Percentiles rank a stretch among this genome's conserved stretches.
Conservation (phyloP, 129 eudicot species). For the Tanacetum coccineum region DNA sequence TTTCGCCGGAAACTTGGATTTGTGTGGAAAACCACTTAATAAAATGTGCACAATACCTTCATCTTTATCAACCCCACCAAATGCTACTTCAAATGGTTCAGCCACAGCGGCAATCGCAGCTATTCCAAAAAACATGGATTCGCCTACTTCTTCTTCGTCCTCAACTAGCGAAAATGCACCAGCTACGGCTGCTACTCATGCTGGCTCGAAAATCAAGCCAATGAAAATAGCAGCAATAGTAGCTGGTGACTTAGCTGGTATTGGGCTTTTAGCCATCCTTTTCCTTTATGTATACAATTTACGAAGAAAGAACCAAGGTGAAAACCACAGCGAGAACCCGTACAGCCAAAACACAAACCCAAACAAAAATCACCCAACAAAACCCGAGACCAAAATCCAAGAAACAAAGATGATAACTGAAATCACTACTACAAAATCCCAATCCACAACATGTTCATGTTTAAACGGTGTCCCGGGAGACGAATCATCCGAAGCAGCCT, state of each 20-base stretch:
- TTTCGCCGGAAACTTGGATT: constrained; percentile 64
- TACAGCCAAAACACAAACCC: neutral
- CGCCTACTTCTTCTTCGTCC: constrained; percentile 30
- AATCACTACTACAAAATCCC: constrained; percentile 1
- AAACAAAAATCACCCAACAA: constrained; percentile 1
- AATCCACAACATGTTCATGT: constrained; percentile 46
- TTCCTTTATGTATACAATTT: constrained; percentile 48
- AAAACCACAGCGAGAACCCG: too few species aligned
- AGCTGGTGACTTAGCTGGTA: constrained; percentile 71
- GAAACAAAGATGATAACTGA: constrained; percentile 22
- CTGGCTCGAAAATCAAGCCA: constrained; percentile 52
- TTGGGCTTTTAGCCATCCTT: constrained; percentile 54
- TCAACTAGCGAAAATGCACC: constrained; percentile 24
- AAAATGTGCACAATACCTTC: constrained; percentile 71
- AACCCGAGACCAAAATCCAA: constrained; percentile 17
- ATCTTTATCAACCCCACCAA: constrained; percentile 62
- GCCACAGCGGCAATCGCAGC: constrained; percentile 93
- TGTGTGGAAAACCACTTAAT: constrained; percentile 80
- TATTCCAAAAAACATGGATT: constrained; percentile 53
- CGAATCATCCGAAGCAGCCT: constrained; percentile 49
- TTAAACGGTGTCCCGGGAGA: constrained; percentile 37
- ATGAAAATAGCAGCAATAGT: constrained; percentile 58
- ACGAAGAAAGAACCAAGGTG: constrained; percentile 35
- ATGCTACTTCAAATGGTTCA: constrained; percentile 34
- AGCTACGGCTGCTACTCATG: constrained; percentile 19